Conservation (phyloP, 164 flowering plant species). For the Buxus sempervirens region DNA sequence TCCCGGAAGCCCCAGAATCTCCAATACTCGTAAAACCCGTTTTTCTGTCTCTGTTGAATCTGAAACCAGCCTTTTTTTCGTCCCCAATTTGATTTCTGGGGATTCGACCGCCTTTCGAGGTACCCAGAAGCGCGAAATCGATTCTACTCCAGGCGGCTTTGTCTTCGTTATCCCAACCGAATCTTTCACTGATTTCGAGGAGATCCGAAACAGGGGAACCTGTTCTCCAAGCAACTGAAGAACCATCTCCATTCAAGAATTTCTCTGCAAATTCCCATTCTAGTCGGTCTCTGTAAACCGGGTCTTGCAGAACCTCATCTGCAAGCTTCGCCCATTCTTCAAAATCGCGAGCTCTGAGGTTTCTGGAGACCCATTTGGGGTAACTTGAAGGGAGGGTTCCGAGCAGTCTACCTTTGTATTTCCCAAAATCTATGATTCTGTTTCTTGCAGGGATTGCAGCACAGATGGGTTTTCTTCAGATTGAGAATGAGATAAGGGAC, state of each 20-base stretch:
- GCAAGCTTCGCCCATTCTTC: conserved; percentile 68
- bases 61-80: conserved; percentile 13
- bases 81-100: conserved; percentile 33
- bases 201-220: conserved; percentile 35
- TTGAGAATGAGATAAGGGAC: conserved; percentile 1
- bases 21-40: background rate
- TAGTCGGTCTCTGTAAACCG: conserved; percentile 61
- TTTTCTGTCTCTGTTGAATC: background rate
- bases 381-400: conserved; percentile 78
- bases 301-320: conserved; percentile 76
- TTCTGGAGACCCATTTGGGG: conserved; percentile 77
- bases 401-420: conserved; percentile 68
- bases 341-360: conserved; percentile 55
- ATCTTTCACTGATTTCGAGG: conserved; percentile 60
- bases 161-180: conserved; percentile 79
- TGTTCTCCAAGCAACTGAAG: background rate
- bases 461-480: conserved; percentile 1
- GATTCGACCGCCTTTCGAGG: conserved; percentile 64
- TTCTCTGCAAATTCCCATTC: conserved; percentile 78
- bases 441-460: conserved; percentile 50
- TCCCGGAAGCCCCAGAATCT: background rate
- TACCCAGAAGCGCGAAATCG: conserved; percentile 66
- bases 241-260: conserved; percentile 39
- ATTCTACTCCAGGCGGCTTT: conserved; percentile 59
- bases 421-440: conserved; percentile 67